A percentile compares a stretch with the other conserved stretches of the same genome.
Evolutionary conservation across 768 basidiomycete genomes (phyloP).

Genomic region (Lactarius indigo): DNA sequence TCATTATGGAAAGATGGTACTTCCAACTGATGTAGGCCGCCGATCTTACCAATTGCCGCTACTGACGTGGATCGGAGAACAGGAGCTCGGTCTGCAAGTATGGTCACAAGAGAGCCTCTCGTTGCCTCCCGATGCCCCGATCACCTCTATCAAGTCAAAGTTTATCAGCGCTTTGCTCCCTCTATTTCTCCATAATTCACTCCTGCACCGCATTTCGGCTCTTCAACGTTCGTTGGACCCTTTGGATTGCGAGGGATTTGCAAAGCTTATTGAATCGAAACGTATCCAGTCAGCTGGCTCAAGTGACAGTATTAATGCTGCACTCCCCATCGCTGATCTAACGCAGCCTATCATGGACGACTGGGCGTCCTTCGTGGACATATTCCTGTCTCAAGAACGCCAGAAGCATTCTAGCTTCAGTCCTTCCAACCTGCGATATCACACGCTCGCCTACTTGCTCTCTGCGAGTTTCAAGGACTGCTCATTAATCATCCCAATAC

Average conservation of each 20-base stretch:
- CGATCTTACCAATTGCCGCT: not conserved
- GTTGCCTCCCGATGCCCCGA: constrained; percentile 2
- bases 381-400: constrained; percentile 41
- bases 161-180: constrained; percentile 51
- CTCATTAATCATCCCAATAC: constrained; percentile 57
- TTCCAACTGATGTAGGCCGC: constrained; percentile 53
- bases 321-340: not conserved
- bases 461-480: constrained; percentile 98
- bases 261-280: constrained; percentile 4
- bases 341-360: constrained; percentile 59
- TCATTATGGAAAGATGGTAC: constrained; percentile 55
- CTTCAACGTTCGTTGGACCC: constrained; percentile 21
- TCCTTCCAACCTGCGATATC: constrained; percentile 51
- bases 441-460: constrained; percentile 73
- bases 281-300: not conserved
- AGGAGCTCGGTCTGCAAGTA: constrained; percentile 7
- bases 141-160: constrained; percentile 39
- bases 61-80: constrained; percentile 10
- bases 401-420: constrained; percentile 39
- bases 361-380: constrained; percentile 60
- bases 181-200: constrained; percentile 43
- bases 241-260: constrained; percentile 23
- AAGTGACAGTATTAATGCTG: not conserved
- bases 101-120: constrained; percentile 19
- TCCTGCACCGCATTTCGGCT: constrained; percentile 7